Conservation (phyloP, 139 green algal genomes). For the Coelastrella sp. region DNA sequence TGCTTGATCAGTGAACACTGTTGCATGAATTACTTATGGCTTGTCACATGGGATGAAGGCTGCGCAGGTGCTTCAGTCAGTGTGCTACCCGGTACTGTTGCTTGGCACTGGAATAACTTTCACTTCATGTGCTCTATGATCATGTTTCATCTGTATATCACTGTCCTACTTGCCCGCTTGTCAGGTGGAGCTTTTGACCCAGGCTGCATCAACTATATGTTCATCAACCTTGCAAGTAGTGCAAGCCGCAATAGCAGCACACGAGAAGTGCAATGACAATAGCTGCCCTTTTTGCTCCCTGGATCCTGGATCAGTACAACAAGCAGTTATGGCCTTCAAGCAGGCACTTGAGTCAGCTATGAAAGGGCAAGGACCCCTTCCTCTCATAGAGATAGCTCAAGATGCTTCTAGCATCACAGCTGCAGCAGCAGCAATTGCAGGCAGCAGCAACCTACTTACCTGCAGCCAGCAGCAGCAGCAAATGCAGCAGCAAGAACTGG, state of each 20-base stretch:
- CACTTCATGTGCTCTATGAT: too few relatives aligned
- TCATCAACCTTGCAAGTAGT: slow-evolving; percentile 18
- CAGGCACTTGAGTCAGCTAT: slow-evolving; percentile 37
- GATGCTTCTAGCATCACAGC: slow-evolving; percentile 23
- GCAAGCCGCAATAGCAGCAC: slow-evolving; percentile 34
- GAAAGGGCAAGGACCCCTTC: slow-evolving; percentile 38
- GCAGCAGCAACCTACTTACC: slow-evolving; percentile 20
- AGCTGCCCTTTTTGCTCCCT: slow-evolving; percentile 46
- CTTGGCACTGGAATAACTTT: too few relatives aligned
- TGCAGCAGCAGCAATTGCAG: slow-evolving; percentile 30
- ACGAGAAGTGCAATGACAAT: slow-evolving; percentile 45
- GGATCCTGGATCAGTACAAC: slow-evolving; percentile 30
- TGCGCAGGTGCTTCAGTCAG: too few relatives aligned
- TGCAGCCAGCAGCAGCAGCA: slow-evolving; percentile 21
- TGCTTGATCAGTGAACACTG: background rate
- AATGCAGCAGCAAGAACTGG: background rate
- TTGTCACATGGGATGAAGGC: too few relatives aligned
- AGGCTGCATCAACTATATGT: background rate
- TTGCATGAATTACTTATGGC: too few relatives aligned
- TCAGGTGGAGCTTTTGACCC: background rate
- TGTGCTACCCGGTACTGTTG: too few relatives aligned
- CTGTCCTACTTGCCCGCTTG: too few relatives aligned
- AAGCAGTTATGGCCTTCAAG: slow-evolving; percentile 40
- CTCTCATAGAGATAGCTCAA: slow-evolving; percentile 36
- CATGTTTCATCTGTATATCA: too few relatives aligned